Evolutionary conservation across 2,329 filamentous ascomycete genomes (phyloP).

Genomic region (Saccharata proteae): DNA sequence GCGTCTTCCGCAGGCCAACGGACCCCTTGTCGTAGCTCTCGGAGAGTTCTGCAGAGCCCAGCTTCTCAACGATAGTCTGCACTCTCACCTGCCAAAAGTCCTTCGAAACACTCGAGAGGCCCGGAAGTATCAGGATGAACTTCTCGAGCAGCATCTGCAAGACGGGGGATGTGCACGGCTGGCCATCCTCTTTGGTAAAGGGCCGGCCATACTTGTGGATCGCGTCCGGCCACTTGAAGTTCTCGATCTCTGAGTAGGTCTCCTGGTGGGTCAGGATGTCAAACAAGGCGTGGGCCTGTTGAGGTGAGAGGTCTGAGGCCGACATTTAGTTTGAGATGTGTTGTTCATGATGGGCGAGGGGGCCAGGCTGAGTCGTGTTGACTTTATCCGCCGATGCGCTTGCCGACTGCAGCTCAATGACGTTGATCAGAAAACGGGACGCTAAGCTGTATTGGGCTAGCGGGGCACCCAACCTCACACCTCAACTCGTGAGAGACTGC

Average conservation of each 20-base stretch:
- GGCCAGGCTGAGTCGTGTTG: no score
- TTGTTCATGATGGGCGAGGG: no score
- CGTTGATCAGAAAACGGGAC: no score
- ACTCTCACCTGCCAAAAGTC: constrained; percentile 32
- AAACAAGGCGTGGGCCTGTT: constrained; percentile 39
- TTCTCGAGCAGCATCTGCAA: constrained; percentile 56
- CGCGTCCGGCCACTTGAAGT: constrained; percentile 53
- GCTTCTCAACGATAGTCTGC: constrained; percentile 19
- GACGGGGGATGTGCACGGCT: constrained; percentile 47
- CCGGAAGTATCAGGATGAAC: constrained; percentile 54
- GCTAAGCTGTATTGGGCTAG: no score
- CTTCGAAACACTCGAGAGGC: constrained; percentile 48
- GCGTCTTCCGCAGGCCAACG: constrained; percentile 60
- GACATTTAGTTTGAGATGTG: no score
- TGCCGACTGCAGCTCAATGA: no score
- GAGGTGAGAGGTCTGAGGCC: constrained; percentile 26
- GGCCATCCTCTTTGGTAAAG: constrained; percentile 38
- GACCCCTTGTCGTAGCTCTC: constrained; percentile 74
- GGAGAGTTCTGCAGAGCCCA: constrained; percentile 58
- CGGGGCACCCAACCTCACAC: no score
- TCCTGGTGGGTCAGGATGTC: constrained; percentile 44
- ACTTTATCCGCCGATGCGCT: no score
- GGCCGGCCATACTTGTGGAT: constrained; percentile 60
- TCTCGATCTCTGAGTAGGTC: constrained; percentile 54
- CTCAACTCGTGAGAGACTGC: no score